phyloP scores from a whole-genome alignment of 306 rosid genomes.

The Fragaria vesca region DNA sequence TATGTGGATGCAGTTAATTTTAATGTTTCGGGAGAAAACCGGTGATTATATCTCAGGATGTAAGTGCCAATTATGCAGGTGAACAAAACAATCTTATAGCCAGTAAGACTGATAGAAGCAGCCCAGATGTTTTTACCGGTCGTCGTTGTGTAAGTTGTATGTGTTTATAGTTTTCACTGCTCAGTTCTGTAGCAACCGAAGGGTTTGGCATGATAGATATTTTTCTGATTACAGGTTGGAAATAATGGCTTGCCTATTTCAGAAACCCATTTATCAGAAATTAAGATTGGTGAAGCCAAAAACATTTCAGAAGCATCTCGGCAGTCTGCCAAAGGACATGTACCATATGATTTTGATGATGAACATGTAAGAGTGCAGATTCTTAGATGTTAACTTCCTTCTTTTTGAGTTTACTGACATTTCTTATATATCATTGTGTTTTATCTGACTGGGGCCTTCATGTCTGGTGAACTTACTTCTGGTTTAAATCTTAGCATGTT shows the following conservation, averaged over 20 bases:
- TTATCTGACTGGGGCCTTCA: constrained; percentile 2
- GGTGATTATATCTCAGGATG: constrained; percentile 33
- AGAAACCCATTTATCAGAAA: constrained; percentile 37
- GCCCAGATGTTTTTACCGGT: constrained; percentile 47
- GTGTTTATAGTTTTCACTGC: constrained; percentile 62
- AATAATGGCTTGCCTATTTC: constrained; percentile 44
- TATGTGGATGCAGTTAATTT: constrained; percentile 35
- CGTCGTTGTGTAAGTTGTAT: constrained; percentile 99
- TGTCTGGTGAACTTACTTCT: background rate
- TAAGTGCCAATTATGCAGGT: constrained; percentile 44
- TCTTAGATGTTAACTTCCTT: background rate
- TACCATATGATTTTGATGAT: constrained; percentile 64
- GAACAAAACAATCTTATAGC: constrained; percentile 32
- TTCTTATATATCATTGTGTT: constrained; percentile 1
- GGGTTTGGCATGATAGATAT: constrained; percentile 48
- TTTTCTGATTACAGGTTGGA: constrained; percentile 51
- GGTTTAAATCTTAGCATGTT: background rate
- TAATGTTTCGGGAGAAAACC: constrained; percentile 19
- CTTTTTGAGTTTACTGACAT: background rate
- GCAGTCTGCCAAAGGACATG: constrained; percentile 37
- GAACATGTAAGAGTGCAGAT: constrained; percentile 54
- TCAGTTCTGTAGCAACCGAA: constrained; percentile 40
- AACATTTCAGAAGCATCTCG: constrained; percentile 30
- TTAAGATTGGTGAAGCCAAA: constrained; percentile 39
- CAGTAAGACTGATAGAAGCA: constrained; percentile 30